phyloP scores from a whole-genome alignment of 2,329 filamentous ascomycete genomes.

The Talaromyces sp. region DNA sequence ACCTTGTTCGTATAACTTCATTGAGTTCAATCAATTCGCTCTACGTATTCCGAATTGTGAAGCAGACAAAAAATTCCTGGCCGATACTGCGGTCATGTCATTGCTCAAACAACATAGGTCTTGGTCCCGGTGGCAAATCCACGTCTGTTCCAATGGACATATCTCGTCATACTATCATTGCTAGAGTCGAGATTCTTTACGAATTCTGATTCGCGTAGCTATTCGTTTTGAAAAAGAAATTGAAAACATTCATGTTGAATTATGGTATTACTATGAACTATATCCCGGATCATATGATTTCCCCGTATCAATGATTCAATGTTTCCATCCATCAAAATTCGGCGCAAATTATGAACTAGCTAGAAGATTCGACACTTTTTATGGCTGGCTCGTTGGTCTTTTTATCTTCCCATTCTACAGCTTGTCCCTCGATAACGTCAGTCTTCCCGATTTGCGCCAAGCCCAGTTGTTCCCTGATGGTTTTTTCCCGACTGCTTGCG shows the following conservation, averaged over 20 bases:
- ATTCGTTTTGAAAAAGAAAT: no score
- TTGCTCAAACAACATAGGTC: no score
- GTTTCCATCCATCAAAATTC: not conserved
- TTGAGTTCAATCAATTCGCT: not conserved
- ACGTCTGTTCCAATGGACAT: no score
- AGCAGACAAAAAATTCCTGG: no score
- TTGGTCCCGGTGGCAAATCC: no score
- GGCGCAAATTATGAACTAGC: not conserved
- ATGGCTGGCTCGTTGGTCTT: not conserved
- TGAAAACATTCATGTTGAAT: not conserved
- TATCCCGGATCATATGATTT: not conserved
- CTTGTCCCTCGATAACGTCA: not conserved
- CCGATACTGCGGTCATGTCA: no score
- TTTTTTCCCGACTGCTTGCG: constrained; percentile 15
- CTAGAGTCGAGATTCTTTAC: no score
- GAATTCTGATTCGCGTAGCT: no score
- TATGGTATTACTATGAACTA: not conserved
- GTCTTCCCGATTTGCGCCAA: not conserved
- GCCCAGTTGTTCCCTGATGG: not conserved
- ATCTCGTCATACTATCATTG: no score
- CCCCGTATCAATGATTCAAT: not conserved
- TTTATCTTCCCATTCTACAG: not conserved
- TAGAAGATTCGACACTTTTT: not conserved
- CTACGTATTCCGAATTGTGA: not conserved
- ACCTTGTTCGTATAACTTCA: not conserved